These are phyloP conservation scores for Teratosphaeria pseudoeucalypti DNA, from an alignment of 2,329 filamentous ascomycete genomes.

Conservation along the genomic window DNA sequence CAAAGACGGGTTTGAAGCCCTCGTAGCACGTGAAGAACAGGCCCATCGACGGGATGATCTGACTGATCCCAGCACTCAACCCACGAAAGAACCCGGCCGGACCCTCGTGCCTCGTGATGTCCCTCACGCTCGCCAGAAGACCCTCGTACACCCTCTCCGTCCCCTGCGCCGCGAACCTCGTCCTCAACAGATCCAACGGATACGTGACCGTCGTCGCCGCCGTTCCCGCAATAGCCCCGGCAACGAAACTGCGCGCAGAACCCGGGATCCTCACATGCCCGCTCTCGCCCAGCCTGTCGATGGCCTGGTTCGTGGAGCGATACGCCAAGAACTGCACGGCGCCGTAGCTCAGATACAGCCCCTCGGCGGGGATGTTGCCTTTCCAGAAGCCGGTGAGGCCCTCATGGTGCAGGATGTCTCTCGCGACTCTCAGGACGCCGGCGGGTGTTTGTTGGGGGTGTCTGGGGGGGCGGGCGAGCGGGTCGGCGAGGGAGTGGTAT, in stretches of 20 bases:
- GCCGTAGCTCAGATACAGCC: constrained; percentile 87
- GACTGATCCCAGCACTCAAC: constrained; percentile 65
- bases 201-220: constrained; percentile 77
- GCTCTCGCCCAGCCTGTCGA: constrained; percentile 43
- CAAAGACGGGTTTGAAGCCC: constrained; percentile 43
- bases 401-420: constrained; percentile 67
- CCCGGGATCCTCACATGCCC: constrained; percentile 49
- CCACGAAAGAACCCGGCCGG: constrained; percentile 76
- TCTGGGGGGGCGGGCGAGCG: constrained; percentile 44
- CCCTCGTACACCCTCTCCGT: constrained; percentile 66
- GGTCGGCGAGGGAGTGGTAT: constrained; percentile 70
- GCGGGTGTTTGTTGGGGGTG: constrained; percentile 2
- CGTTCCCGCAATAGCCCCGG: constrained; percentile 74
- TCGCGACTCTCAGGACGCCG: constrained; percentile 24
- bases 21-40: constrained; percentile 92
- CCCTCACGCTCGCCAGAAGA: constrained; percentile 55
- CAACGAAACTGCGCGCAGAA: constrained; percentile 67
- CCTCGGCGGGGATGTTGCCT: constrained; percentile 89
- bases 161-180: constrained; percentile 93
- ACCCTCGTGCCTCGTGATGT: constrained; percentile 70
- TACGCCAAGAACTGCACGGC: constrained; percentile 86
- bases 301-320: constrained; percentile 58
- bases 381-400: constrained; percentile 87
- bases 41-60: constrained; percentile 95
- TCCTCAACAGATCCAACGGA: constrained; percentile 84